phyloP scores from a whole-genome alignment of 2,329 filamentous ascomycete genomes.

The Alternaria viburni region DNA sequence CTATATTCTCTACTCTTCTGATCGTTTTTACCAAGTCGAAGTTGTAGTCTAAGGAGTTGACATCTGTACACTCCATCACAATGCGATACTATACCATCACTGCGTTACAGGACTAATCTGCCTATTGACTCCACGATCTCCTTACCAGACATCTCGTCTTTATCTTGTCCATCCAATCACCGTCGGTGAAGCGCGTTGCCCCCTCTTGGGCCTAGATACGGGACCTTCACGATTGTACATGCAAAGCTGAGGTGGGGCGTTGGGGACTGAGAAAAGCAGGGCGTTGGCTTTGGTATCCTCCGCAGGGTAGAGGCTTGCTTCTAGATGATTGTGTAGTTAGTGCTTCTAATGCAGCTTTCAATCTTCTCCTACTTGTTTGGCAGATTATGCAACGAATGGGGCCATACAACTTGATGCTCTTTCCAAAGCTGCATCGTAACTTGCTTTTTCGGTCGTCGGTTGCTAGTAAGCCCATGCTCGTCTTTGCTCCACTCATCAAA shows the following conservation, averaged over 20 bases:
- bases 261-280: accelerated
- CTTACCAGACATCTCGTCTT: background rate
- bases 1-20: background rate
- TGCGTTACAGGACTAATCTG: background rate
- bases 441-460: background rate
- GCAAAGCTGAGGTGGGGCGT: background rate
- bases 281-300: background rate
- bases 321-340: background rate
- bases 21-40: background rate
- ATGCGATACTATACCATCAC: background rate
- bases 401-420: background rate
- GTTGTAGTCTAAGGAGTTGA: background rate
- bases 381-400: background rate
- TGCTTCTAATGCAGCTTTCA: background rate
- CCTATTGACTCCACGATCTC: background rate
- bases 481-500: background rate
- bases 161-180: background rate
- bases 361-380: background rate
- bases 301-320: background rate
- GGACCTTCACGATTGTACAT: background rate
- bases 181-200: too few species aligned
- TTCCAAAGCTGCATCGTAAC: background rate
- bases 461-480: background rate
- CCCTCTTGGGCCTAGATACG: background rate
- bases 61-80: background rate